Evolutionary conservation across 1,284 basidiomycete species (phyloP).

Genomic region (Cystobasidiaceae sp.): DNA sequence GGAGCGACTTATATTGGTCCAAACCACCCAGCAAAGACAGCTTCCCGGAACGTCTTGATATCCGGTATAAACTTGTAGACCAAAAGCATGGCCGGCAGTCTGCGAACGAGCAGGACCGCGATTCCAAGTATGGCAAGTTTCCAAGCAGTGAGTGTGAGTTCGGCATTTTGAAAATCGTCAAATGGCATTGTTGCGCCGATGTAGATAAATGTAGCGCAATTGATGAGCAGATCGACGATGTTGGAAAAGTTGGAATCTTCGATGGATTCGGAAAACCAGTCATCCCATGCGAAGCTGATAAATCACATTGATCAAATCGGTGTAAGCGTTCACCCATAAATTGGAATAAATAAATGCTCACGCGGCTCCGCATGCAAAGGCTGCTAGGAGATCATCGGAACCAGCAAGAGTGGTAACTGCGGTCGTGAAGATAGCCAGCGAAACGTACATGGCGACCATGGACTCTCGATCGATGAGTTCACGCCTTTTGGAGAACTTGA

Average conservation of each 20-base stretch:
- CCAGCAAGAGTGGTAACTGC: constrained; percentile 79
- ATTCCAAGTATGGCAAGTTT: constrained; percentile 74
- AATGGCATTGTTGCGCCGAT: constrained; percentile 96
- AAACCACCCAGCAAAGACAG: constrained; percentile 81
- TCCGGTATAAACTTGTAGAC: constrained; percentile 87
- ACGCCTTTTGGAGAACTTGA: constrained; percentile 88
- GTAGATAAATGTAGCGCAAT: constrained; percentile 62
- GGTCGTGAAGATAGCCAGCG: constrained; percentile 66
- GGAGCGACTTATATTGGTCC: constrained; percentile 52
- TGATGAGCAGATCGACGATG: constrained; percentile 58
- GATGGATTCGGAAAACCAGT: constrained; percentile 86
- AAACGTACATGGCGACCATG: constrained; percentile 82
- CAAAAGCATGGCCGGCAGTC: constrained; percentile 75
- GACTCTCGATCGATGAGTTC: constrained; percentile 94
- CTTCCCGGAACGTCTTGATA: constrained; percentile 77
- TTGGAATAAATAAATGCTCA: constrained; percentile 58
- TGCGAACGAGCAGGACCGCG: constrained; percentile 67
- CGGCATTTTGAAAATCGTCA: constrained; percentile 61
- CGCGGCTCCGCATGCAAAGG: constrained; percentile 90
- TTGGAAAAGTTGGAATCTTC: constrained; percentile 88
- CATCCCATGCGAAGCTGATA: constrained; percentile 23
- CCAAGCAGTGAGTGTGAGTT: constrained; percentile 71
- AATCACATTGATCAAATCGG: background rate
- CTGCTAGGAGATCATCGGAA: constrained; percentile 88
- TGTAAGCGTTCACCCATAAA: background rate